phyloP scores from a whole-genome alignment of 2,329 filamentous ascomycete genomes.

The Cordyceps tenuipes region DNA sequence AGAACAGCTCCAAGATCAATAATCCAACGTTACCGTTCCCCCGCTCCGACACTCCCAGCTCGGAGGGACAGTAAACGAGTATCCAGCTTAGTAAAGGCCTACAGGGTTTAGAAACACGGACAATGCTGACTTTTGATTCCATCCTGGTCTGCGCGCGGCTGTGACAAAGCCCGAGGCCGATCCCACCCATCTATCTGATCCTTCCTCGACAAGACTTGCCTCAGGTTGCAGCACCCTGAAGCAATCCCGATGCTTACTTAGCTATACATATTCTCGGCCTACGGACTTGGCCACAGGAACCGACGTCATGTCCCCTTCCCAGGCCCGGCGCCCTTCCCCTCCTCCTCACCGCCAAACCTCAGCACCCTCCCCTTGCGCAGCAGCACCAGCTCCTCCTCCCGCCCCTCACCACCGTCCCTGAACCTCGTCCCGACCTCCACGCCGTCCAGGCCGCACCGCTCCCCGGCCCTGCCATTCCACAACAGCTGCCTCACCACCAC shows the following conservation, averaged over 20 bases:
- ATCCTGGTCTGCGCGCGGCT: neutral
- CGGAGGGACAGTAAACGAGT: no score
- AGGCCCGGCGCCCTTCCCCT: no score
- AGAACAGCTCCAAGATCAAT: neutral
- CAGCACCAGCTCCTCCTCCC: conserved; percentile 39
- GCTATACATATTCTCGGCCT: no score
- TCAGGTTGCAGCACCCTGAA: no score
- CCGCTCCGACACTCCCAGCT: neutral
- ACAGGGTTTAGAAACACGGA: neutral
- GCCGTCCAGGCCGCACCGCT: conserved; percentile 50
- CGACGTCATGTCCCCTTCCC: no score
- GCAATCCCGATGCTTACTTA: no score
- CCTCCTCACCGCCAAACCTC: conserved; percentile 9
- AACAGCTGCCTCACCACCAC: conserved; percentile 56
- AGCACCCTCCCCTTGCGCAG: conserved; percentile 40
- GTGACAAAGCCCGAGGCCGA: neutral
- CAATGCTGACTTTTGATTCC: neutral
- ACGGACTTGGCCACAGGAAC: no score
- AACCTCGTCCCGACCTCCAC: conserved; percentile 43
- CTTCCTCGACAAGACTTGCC: no score
- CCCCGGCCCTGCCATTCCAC: conserved; percentile 60
- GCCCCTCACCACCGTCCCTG: conserved; percentile 18
- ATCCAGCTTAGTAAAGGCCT: neutral
- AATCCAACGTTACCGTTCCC: neutral
- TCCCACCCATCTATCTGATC: neutral